Base-by-base conservation (phyloP, 2,329 filamentous ascomycete species). In the Malbranchea zuffiana region DNA sequence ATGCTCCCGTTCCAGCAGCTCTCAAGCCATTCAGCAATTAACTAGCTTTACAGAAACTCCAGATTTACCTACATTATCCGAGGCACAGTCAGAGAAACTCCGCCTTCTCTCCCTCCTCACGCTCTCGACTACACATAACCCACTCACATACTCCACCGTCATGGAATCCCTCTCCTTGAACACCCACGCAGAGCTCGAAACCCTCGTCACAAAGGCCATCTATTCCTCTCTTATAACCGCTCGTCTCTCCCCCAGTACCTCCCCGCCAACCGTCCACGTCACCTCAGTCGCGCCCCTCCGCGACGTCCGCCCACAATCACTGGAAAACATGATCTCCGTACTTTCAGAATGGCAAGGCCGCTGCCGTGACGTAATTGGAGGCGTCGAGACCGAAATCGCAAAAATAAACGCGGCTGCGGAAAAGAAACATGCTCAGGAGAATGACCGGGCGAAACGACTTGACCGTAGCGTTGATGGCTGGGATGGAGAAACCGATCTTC, bases 41-140 rank as follows among this genome's bases (percentile, higher is more conserved):
- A 51, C 36, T 26, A 6, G 44, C 5, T n/a, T 39, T 35, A 47
- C 56, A 67, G 64, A 60, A 47, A 67, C 63, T 8, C 55, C 62
- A n/a, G 52, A 57, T 45, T 77, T 95, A 2, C 90, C 88, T 2
- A 44, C 68, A 5, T 75, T 98, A 32, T 80, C 72, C 54, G 69
- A 75, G 1, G 67, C 74, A 37, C 90, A 98, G 65, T 64, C 69
- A 28, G 72, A 78, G 45, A 98, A 98, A 65, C 81, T 98, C 28
- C 82, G 85, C 37, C 84, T 95, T 54, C 80, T 98, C 25, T 85
- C 86, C 13, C 75, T 98, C 43, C 71, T 98, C 30, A 80, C 83
- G 0, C 76, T 95, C 43, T 80, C 84, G 41, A 72, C 75, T 43
- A 73, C 80, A 44, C 69, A 72, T 31, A 59, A 65, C 38, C 74